Evolutionary conservation across 169 alveolate genomes (phyloP), one percentile per base, ranked within the genome.

Genomic region (Babesia gibsoni): DNA sequence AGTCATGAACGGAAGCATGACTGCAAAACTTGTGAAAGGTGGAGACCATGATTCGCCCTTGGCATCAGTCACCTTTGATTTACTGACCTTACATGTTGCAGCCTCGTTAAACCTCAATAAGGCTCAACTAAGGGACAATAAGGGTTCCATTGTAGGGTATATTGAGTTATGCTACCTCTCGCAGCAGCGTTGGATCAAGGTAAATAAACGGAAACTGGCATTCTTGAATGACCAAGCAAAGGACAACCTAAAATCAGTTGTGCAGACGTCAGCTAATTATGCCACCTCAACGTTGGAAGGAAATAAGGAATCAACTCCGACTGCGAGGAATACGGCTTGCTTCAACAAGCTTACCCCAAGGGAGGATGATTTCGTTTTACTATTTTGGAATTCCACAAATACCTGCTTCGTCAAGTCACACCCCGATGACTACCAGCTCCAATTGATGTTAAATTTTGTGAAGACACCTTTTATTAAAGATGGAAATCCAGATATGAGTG

Each of bases 381-480:
- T 73, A n/a, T 73, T 73, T 43, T 73, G 84, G 84, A 73, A 73
- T 43, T 73, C 84, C 0, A 30, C 84, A 1, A 73, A 64, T 25
- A 49, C 69, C 0, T 73, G 77, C 42, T 73, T 73, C 36, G 77
- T 73, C 36, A 61, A 56, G 37, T 20, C 25, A n/a, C 69, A 73
- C 30, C 77, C 75, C 5, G 59, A 61, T 27, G 84, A 73, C 42
- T 39, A 58, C n/a, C 84, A 73, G 63, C 36, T 73, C 48, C 84
- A 73, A 48, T 35, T 63, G 37, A 58, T 73, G 70, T 22, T 30
- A 22, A 73, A 53, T 27, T 73, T 73, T 33, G 39, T 73, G 25
- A 48, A 36, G 42, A 33, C 84, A 0, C 63, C 68, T 3, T 63
- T 59, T n/a, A 25, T 46, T 41, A 46, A 64, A 33, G 75, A 56